Evolutionary conservation across 148 eudicot genomes (phyloP), one percentile per base, ranked within the genome.

Genomic region (Beta vulgaris): DNA sequence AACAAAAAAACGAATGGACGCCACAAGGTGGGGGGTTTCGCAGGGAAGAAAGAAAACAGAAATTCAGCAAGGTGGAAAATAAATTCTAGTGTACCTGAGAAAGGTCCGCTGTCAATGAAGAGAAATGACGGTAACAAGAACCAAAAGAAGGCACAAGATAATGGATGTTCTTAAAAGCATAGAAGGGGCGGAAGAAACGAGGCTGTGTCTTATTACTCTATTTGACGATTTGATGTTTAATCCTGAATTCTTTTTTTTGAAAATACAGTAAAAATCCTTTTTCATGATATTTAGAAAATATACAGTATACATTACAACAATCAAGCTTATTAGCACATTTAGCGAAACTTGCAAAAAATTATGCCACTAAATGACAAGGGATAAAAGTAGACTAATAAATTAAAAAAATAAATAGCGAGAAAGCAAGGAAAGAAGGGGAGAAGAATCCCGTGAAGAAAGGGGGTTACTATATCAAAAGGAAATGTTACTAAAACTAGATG

Each of bases 401-500:
- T 1, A 3, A 36, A 36, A n/a, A 21, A 2, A 7, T n/a, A 23
- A 19, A 35, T 51, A 54, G 2, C 28, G 25, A 40, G 8, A 57
- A 51, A 39, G 35, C 19, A 42, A 21, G 36, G 19, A 39, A 26
- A 37, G 72, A 54, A 51, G 11, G 44, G 3, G 18, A 40, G 32
- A 31, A 29, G 23, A 32, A 75, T 39, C 70, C 51, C 23, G 66
- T 29, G 66, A 69, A 37, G 9, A 39, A 37, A 12, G 75, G 66
- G 70, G 37, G 57, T 37, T 73, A 73, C 55, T 39, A 14, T 19
- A 59, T 69, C 36, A 74, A 73, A 62, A 69, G 23, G 65, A 8
- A 26, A 70, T 31, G 13, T 75, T 75, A 69, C 75, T 51, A 23
- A 80, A 61, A 55, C 21, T 10, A 43, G 74, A 71, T 0, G 60